phyloP scores from a whole-genome alignment of 305 asterid genomes.

The Fraxinus greggii region DNA sequence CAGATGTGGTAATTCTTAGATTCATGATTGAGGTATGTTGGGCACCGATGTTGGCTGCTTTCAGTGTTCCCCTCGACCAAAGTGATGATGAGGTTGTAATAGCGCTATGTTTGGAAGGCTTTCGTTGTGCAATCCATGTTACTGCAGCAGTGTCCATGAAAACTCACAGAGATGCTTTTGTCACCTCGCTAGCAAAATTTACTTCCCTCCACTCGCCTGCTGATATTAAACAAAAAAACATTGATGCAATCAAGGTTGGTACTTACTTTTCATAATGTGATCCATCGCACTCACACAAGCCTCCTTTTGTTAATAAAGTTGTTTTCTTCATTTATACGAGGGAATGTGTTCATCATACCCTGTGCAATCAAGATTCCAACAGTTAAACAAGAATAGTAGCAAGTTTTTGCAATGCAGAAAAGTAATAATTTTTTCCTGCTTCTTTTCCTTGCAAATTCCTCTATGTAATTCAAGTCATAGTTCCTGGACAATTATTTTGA shows the following conservation, averaged over 20 bases:
- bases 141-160: constrained; percentile 99
- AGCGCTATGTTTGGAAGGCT: constrained; percentile 88
- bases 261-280: constrained; percentile 9
- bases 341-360: constrained; percentile 10
- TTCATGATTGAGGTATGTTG: constrained; percentile 99
- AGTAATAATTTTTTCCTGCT: constrained; percentile 3
- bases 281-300: not conserved
- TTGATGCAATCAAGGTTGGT: constrained; percentile 93
- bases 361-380: constrained; percentile 11
- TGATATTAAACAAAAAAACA: constrained; percentile 90
- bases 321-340: not conserved
- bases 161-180: constrained; percentile 97
- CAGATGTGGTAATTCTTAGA: constrained; percentile 84
- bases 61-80: constrained; percentile 97
- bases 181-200: constrained; percentile 95
- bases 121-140: constrained; percentile 84
- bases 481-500: not conserved
- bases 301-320: not conserved
- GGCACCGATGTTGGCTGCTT: constrained; percentile 99
- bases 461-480: not conserved
- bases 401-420: constrained; percentile 7
- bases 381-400: constrained; percentile 12
- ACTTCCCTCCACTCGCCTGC: constrained; percentile 99
- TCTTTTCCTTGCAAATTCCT: constrained; percentile 3
- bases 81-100: constrained; percentile 80